These are phyloP conservation scores for Epichloe sibirici DNA, from an alignment of 2,329 filamentous ascomycete genomes.

Conservation along the genomic window DNA sequence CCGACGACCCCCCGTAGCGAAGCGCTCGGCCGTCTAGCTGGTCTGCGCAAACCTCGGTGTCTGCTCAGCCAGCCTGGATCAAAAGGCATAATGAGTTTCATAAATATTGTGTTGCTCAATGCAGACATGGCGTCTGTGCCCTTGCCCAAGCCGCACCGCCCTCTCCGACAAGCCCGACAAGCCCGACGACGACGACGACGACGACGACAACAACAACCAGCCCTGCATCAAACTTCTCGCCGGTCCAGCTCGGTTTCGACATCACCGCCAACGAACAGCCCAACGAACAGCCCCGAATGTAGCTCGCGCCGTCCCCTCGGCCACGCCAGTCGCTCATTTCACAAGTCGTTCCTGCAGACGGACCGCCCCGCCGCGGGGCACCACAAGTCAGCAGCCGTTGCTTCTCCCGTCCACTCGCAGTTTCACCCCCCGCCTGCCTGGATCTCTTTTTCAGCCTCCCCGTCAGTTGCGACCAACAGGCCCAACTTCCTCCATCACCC, in stretches of 20 bases:
- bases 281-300: not conserved
- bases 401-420: not conserved
- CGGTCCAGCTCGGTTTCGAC: not conserved
- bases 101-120: constrained; percentile 2
- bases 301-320: no score
- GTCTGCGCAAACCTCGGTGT: not conserved
- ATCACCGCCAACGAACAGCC: constrained; percentile 1
- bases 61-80: not conserved
- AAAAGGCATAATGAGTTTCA: not conserved
- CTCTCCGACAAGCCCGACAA: not conserved
- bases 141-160: constrained; percentile 8
- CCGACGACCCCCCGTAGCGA: not conserved
- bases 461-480: not conserved
- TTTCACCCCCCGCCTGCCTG: not conserved
- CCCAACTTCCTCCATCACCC: constrained; percentile 1
- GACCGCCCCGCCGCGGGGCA: constrained; percentile 16
- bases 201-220: not conserved
- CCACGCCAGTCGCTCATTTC: constrained; percentile 10
- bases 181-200: constrained; percentile 6
- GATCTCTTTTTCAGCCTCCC: not conserved
- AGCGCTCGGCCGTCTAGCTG: not conserved
- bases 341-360: constrained; percentile 14
- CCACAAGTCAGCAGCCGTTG: constrained; percentile 6
- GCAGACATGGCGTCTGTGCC: constrained; percentile 19
- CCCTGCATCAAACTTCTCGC: not conserved